Conservation (phyloP, 139 green algal species). For the Picochlorum sp. region DNA sequence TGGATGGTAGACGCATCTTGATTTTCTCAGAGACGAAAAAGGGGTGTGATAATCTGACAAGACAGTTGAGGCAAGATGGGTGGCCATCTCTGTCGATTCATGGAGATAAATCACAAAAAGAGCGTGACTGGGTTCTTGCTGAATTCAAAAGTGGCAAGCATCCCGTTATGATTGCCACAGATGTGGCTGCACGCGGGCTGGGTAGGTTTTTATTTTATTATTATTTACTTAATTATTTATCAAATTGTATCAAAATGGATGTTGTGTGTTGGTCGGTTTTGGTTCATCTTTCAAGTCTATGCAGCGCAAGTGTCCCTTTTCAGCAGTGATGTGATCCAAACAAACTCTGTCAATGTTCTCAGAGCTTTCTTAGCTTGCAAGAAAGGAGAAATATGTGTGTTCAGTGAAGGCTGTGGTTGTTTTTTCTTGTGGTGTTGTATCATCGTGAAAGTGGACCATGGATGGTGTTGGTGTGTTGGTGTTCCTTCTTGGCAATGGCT, state of each 20-base stretch:
- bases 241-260: background rate
- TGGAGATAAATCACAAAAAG: slow-evolving; percentile 90
- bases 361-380: too few species aligned
- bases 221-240: background rate
- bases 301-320: too few species aligned
- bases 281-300: too few species aligned
- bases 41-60: slow-evolving; percentile 75
- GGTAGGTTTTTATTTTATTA: slow-evolving; percentile 36
- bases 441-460: too few species aligned
- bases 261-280: background rate
- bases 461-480: too few species aligned
- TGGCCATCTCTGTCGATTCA: slow-evolving; percentile 79
- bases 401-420: too few species aligned
- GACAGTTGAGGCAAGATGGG: slow-evolving; percentile 70
- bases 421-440: too few species aligned
- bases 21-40: slow-evolving; percentile 93
- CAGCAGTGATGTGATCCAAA: too few species aligned
- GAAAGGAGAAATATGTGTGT: too few species aligned
- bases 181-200: slow-evolving; percentile 82
- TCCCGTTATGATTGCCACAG: slow-evolving; percentile 90
- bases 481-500: too few species aligned
- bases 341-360: too few species aligned
- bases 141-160: slow-evolving; percentile 79
- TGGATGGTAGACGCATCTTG: slow-evolving; percentile 56
- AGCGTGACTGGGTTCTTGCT: slow-evolving; percentile 83